Conservation (phyloP, 106 monocot species). For the Dactylorhiza incarnata region DNA sequence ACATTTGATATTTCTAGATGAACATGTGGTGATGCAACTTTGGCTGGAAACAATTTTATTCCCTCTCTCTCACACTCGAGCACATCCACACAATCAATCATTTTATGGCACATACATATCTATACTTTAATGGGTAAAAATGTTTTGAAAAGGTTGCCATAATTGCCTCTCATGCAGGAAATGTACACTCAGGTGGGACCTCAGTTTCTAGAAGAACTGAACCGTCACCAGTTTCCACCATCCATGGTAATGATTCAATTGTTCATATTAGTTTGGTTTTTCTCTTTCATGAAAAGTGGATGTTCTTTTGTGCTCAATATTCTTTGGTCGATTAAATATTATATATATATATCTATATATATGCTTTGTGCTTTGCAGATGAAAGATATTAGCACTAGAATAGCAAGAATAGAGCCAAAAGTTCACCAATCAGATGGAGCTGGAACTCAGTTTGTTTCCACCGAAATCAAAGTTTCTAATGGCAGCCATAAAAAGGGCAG, state of each 20-base stretch:
- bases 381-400: conserved; percentile 82
- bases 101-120: too few relatives aligned
- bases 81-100: too few relatives aligned
- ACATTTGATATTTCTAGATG: too few relatives aligned
- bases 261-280: neutral
- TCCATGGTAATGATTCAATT: conserved; percentile 54
- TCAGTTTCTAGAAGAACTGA: conserved; percentile 92
- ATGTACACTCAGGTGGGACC: conserved; percentile 78
- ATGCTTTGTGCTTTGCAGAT: conserved; percentile 32
- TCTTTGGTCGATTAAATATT: too few relatives aligned
- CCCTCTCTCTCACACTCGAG: too few relatives aligned
- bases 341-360: neutral
- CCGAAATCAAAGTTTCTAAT: conserved; percentile 49
- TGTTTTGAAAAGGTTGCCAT: too few relatives aligned
- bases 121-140: too few relatives aligned
- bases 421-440: conserved; percentile 35
- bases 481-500: conserved; percentile 68
- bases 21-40: too few relatives aligned
- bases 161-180: conserved; percentile 38
- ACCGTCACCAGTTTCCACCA: conserved; percentile 77
- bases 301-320: too few relatives aligned
- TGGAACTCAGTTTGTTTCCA: conserved; percentile 29
- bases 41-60: too few relatives aligned
- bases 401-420: conserved; percentile 80
- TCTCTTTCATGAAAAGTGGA: neutral